Percentiles rank a stretch among this genome's conserved stretches.
Evolutionary conservation across 2,329 filamentous ascomycete species (phyloP).

Genomic region (Neonectria faginata): DNA sequence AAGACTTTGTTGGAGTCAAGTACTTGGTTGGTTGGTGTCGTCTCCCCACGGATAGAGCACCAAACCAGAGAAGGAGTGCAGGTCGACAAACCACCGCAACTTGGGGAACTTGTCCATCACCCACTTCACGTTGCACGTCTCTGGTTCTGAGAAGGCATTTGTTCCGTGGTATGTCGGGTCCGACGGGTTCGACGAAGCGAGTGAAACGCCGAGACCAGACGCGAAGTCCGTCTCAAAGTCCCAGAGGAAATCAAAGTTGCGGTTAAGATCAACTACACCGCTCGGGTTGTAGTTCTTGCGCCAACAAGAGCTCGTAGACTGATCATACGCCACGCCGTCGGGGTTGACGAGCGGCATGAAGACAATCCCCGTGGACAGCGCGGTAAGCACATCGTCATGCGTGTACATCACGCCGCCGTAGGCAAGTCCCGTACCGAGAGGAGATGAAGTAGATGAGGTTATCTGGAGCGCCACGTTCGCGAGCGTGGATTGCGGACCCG

Average conservation of each 20-base stretch:
- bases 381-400: constrained; percentile 60
- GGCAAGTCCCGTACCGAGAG: constrained; percentile 56
- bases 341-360: constrained; percentile 61
- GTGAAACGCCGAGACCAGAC: not conserved
- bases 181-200: not conserved
- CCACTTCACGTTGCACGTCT: constrained; percentile 62
- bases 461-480: constrained; percentile 66
- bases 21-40: constrained; percentile 60
- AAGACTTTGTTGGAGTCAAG: constrained; percentile 60
- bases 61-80: constrained; percentile 61
- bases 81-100: constrained; percentile 63
- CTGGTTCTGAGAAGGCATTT: constrained; percentile 60
- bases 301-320: constrained; percentile 59
- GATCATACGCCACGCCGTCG: constrained; percentile 61
- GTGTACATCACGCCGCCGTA: constrained; percentile 61
- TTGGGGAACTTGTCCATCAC: constrained; percentile 60
- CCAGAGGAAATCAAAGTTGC: constrained; percentile 65
- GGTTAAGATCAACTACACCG: constrained; percentile 60
- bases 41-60: constrained; percentile 64
- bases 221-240: constrained; percentile 13
- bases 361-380: constrained; percentile 63
- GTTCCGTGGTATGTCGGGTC: constrained; percentile 55
- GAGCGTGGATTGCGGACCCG: constrained; percentile 62
- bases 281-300: constrained; percentile 62
- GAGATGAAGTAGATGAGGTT: constrained; percentile 67